phyloP scores from a whole-genome alignment of 176 grass and related monocot genomes.

The Triticum dicoccoides region DNA sequence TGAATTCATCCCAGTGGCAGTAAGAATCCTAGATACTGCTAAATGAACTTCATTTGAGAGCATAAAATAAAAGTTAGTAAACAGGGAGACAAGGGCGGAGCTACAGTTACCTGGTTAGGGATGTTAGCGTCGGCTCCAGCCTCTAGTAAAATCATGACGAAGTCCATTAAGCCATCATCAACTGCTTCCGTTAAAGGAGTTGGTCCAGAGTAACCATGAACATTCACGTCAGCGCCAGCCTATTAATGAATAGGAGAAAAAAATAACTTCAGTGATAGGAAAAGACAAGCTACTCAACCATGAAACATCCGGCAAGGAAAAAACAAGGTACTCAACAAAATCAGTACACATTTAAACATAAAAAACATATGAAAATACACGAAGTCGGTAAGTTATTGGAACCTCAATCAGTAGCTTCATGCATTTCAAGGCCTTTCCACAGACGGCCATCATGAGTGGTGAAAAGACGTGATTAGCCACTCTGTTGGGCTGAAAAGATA shows the following conservation, averaged over 20 bases:
- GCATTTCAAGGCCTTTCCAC: conserved; percentile 25
- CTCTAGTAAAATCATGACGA: conserved; percentile 40
- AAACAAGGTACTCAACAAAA: not conserved
- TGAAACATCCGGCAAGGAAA: not conserved
- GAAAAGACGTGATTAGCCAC: conserved; percentile 19
- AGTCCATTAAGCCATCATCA: conserved; percentile 27
- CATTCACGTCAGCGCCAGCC: conserved; percentile 52
- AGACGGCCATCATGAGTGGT: conserved; percentile 24
- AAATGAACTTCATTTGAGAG: not conserved
- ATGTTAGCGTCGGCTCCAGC: conserved; percentile 49
- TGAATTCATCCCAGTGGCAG: not conserved
- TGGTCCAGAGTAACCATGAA: conserved; percentile 5
- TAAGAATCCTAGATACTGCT: not conserved
- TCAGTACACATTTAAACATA: not conserved
- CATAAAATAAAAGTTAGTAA: not conserved
- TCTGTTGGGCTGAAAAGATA: conserved; percentile 27
- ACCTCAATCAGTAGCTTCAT: conserved; percentile 34
- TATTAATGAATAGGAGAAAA: conserved; percentile 1
- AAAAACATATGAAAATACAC: conserved; percentile 10
- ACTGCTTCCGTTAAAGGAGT: conserved; percentile 26
- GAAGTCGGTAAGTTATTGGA: not conserved
- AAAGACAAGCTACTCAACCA: not conserved
- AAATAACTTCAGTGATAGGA: not conserved
- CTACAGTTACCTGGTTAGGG: conserved; percentile 18
- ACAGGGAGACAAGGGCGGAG: not conserved